A percentile compares a stretch with the other conserved stretches of the same genome.
These are phyloP conservation scores for Metrosideros polymorpha DNA, from an alignment of 441 rosid species.

Conservation along the genomic window DNA sequence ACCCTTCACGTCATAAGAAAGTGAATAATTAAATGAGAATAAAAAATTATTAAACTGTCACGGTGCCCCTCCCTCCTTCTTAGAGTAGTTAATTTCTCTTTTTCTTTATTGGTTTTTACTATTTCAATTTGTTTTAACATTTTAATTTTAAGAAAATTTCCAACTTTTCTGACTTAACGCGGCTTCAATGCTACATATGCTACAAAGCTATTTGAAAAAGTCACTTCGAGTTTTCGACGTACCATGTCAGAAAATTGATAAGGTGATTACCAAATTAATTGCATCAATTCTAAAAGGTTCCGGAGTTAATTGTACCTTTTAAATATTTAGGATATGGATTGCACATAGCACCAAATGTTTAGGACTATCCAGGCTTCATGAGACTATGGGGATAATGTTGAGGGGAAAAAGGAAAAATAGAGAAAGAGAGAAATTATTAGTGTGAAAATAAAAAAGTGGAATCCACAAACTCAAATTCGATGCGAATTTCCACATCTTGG, in stretches of 20 bases:
- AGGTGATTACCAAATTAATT: not conserved
- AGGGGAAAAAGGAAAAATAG: not conserved
- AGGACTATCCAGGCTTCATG: not conserved
- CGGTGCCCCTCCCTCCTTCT: not conserved
- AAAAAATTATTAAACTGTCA: not conserved
- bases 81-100: not conserved
- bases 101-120: not conserved
- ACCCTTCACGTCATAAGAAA: no score
- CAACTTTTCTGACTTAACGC: not conserved
- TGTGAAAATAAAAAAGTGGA: not conserved
- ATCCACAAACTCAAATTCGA: not conserved
- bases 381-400: not conserved
- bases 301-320: not conserved
- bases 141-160: not conserved
- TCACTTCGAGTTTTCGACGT: not conserved
- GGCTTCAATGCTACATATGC: fast-evolving
- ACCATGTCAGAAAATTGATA: not conserved
- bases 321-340: not conserved
- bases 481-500: not conserved
- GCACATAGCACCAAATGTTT: not conserved
- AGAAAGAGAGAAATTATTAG: not conserved
- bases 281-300: no score
- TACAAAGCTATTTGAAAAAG: not conserved
- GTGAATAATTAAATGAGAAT: not conserved
- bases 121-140: not conserved